These are phyloP conservation scores for Xerocomus spinulosus DNA, from an alignment of 768 basidiomycete genomes.

Conservation along the genomic window DNA sequence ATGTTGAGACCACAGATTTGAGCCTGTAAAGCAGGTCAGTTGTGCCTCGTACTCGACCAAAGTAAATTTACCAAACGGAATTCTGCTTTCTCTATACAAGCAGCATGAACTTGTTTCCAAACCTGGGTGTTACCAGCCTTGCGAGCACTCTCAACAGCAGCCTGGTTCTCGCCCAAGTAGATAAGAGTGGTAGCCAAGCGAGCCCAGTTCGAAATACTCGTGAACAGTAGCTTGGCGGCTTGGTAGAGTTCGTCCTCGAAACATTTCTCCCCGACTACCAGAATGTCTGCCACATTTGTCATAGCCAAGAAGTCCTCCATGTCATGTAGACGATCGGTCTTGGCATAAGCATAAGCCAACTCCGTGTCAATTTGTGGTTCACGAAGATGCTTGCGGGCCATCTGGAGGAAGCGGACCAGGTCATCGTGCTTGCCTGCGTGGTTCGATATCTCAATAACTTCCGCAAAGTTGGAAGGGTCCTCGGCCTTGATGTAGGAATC, in stretches of 20 bases:
- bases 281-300: conserved; percentile 97
- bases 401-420: conserved; percentile 94
- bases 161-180: conserved; percentile 96
- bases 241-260: conserved; percentile 98
- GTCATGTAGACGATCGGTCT: conserved; percentile 94
- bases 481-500: conserved; percentile 98
- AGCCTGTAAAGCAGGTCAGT: conserved; percentile 44
- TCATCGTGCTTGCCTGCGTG: conserved; percentile 92
- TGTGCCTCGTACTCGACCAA: background rate
- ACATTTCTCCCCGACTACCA: conserved; percentile 98
- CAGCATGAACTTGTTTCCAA: conserved; percentile 99
- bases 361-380: conserved; percentile 99
- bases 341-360: conserved; percentile 96
- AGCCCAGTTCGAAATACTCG: conserved; percentile 98
- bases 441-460: conserved; percentile 94
- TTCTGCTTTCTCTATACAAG: conserved; percentile 95
- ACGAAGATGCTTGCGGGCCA: conserved; percentile 95
- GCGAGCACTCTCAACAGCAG: conserved; percentile 97
- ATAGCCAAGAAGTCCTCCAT: conserved; percentile 99
- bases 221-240: conserved; percentile 92
- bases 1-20: conserved; percentile 99
- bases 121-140: conserved; percentile 99
- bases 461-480: conserved; percentile 88
- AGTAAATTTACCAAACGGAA: conserved; percentile 69
- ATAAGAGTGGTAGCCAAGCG: conserved; percentile 96